Evolutionary conservation across 805 yeast genomes (phyloP).

Genomic region (Metschnikowia borealis): DNA sequence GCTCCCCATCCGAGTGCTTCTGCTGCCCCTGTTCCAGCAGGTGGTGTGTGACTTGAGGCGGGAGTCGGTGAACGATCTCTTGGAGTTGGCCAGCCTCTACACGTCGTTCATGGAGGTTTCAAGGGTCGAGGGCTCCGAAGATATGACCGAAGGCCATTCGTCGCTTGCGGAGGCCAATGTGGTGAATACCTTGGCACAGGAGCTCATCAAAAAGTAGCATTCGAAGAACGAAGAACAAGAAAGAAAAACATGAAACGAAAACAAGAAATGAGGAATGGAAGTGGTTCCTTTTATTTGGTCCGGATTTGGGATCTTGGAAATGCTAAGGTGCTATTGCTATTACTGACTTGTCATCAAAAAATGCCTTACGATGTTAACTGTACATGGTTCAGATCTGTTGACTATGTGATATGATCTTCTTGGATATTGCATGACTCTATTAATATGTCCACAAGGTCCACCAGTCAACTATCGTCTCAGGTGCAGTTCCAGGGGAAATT

Average conservation of each 20-base stretch:
- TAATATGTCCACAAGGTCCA: neutral
- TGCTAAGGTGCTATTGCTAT: too few species aligned
- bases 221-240: too few species aligned
- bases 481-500: neutral
- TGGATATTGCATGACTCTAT: neutral
- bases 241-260: neutral
- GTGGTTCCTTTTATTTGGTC: too few species aligned
- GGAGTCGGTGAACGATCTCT: constrained; percentile 43
- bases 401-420: neutral
- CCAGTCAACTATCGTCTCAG: too few species aligned
- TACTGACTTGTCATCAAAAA: too few species aligned
- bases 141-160: constrained; percentile 7
- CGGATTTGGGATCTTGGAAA: too few species aligned
- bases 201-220: constrained; percentile 12
- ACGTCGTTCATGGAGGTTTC: constrained; percentile 43
- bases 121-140: constrained; percentile 20
- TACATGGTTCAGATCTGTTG: neutral
- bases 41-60: constrained; percentile 48
- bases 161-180: constrained; percentile 24
- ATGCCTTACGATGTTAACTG: too few species aligned
- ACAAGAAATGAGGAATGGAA: neutral
- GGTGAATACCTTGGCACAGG: constrained; percentile 20
- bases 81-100: constrained; percentile 44
- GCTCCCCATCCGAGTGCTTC: constrained; percentile 44
- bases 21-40: constrained; percentile 49